Evolutionary conservation across 2,329 filamentous ascomycete genomes (phyloP).

Genomic region (Exutisphaerella laricina): DNA sequence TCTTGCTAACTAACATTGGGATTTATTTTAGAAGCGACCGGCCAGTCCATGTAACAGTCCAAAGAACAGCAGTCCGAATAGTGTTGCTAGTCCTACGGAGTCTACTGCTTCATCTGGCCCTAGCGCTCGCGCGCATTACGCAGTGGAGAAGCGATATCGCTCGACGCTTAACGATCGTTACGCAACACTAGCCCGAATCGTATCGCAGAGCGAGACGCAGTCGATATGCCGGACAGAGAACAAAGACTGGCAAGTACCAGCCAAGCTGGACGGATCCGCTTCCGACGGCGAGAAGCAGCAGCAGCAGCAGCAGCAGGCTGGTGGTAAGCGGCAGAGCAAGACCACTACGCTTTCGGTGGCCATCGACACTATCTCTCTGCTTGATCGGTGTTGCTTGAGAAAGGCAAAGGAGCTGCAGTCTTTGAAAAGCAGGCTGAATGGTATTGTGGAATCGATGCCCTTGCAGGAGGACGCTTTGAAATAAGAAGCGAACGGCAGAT

Average conservation of each 20-base stretch:
- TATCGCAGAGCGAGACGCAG: conserved; percentile 13
- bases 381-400: conserved; percentile 12
- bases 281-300: conserved; percentile 12
- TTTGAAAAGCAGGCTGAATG: conserved; percentile 5
- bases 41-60: conserved; percentile 1
- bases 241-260: conserved; percentile 15
- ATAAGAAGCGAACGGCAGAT: no score
- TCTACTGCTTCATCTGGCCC: not conserved
- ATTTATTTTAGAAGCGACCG: not conserved
- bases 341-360: conserved; percentile 19
- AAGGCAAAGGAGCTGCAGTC: conserved; percentile 15
- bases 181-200: conserved; percentile 16
- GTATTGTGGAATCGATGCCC: conserved; percentile 5
- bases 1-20: no score
- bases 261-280: conserved; percentile 12
- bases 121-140: conserved; percentile 34
- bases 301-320: no score
- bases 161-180: conserved; percentile 18
- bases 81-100: not conserved
- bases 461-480: no score
- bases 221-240: conserved; percentile 15
- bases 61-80: not conserved
- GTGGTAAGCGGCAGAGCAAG: conserved; percentile 19
- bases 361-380: conserved; percentile 15
- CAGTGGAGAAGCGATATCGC: conserved; percentile 31